Evolutionary conservation across 192 early-diverging fungal species (phyloP).

Genomic region (Coemansia sp.): DNA sequence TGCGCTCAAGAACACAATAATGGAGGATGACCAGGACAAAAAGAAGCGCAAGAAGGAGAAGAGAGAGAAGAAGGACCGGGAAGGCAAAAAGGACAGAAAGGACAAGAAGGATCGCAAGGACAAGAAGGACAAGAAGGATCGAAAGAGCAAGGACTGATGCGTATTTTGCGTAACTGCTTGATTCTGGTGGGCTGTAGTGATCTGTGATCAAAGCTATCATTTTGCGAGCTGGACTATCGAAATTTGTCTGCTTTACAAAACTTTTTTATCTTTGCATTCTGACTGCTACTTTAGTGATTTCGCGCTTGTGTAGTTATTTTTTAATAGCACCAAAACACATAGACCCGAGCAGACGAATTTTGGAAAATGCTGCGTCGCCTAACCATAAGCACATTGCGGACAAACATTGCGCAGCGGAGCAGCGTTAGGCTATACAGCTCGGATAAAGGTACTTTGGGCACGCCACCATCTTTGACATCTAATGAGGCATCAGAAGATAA

Average conservation of each 20-base stretch:
- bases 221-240: too few species aligned
- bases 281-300: neutral
- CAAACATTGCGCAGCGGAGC: neutral
- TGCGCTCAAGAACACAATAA: constrained; percentile 55
- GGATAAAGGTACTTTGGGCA: neutral
- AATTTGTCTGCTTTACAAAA: neutral
- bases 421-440: constrained; percentile 10
- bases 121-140: constrained; percentile 29
- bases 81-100: constrained; percentile 41
- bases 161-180: neutral
- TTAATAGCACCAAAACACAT: too few species aligned
- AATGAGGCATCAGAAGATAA: neutral
- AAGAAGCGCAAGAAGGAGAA: constrained; percentile 54
- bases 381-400: constrained; percentile 4
- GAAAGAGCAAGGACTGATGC: constrained; percentile 9
- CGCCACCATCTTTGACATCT: neutral
- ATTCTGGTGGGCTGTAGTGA: neutral
- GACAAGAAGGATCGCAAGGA: constrained; percentile 48
- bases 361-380: constrained; percentile 14
- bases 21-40: constrained; percentile 47
- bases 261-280: constrained; percentile 7
- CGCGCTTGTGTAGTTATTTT: neutral
- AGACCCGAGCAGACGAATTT: neutral
- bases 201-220: constrained; percentile 1
- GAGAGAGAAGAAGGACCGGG: constrained; percentile 44